Base-by-base conservation (phyloP, 495 filamentous ascomycete genomes). In the Niebla homalea region DNA sequence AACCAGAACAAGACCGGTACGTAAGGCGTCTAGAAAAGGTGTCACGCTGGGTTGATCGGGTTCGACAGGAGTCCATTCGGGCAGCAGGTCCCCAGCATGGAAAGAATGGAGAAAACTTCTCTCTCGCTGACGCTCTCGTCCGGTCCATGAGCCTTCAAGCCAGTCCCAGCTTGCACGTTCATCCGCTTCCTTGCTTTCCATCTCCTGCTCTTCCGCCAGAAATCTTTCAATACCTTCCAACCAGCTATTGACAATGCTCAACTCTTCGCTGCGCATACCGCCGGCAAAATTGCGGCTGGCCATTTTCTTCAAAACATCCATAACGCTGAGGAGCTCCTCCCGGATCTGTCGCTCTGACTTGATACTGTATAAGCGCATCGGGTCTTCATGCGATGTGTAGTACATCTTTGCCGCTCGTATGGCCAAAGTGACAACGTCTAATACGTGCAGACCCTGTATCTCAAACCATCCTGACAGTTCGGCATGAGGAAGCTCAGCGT, bases 401-500 rank as follows among this genome's bases (percentile, higher is more conserved):
- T 96, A 98, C 40, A 89, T 81, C 62, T 89, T 94, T 32, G 92
- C 92, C 6, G 93, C 89, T 32, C 87, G 81, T 51, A 98, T 95
- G 14, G 89, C 89, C 40, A 96, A 72, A 3, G 92, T 98, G 65
- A 90, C 81, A 42, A 94, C 78, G 59, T 97, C 92, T 35, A 96
- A 70, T 36, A 98, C 76, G 50, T 93, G 85, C 68, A 95, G 77
- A 7, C 92, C 92, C 62, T 96, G 85, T 5, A 95, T 73, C 60
- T 96, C 87, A 60, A 85, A 76, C 75, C 83, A 92, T 6, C 81
- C 83, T 51, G 72, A 72, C 1, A 66, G 67, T 12, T 60, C 23
- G 36, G 46, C 46, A 45, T 43, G 32, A 22, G 53, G 54, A 16
- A 54, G 36, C 11, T 50, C 38, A 43, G 36, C 32, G 16, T 70